These are phyloP conservation scores for Lophiostoma macrostomum DNA, from an alignment of 495 filamentous ascomycete species.

Conservation along the genomic window DNA sequence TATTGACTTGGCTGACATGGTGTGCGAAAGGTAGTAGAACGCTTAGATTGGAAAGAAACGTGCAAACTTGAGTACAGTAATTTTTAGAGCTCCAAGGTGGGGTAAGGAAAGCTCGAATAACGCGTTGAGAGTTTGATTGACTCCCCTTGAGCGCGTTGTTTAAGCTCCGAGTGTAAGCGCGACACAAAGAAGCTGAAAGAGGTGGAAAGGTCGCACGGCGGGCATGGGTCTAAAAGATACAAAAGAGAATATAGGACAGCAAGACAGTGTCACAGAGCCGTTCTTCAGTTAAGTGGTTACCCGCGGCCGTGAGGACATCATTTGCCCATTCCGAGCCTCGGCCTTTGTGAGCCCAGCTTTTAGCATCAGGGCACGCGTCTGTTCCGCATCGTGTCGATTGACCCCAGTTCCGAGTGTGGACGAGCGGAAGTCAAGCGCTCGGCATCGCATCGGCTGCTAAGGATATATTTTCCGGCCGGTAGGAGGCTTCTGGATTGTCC, in stretches of 20 bases:
- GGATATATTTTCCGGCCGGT: conserved; percentile 18
- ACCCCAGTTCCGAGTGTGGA: conserved; percentile 27
- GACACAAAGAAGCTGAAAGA: conserved; percentile 12
- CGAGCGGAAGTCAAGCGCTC: conserved; percentile 23
- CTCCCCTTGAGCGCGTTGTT: no score
- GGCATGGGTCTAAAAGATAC: not conserved
- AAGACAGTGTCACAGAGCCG: not conserved
- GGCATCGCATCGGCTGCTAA: conserved; percentile 27
- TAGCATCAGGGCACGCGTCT: conserved; percentile 17
- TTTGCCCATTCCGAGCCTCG: conserved; percentile 21
- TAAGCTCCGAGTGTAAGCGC: no score
- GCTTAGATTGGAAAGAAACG: not conserved
- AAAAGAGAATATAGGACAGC: not conserved
- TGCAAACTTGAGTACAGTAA: no score
- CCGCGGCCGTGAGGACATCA: conserved; percentile 22
- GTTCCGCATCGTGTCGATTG: conserved; percentile 6
- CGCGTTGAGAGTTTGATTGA: no score
- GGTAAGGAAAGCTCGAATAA: no score
- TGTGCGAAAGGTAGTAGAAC: not conserved
- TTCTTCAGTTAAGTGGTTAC: conserved; percentile 6
- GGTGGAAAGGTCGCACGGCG: no score
- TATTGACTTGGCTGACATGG: conserved; percentile 62
- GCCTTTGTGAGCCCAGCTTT: conserved; percentile 24
- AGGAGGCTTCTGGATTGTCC: not conserved
- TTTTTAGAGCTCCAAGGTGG: no score